A percentile compares a stretch with the other conserved stretches of the same genome.
Conservation (phyloP, 2,329 filamentous ascomycete genomes). For the Chaetomium globosum region DNA sequence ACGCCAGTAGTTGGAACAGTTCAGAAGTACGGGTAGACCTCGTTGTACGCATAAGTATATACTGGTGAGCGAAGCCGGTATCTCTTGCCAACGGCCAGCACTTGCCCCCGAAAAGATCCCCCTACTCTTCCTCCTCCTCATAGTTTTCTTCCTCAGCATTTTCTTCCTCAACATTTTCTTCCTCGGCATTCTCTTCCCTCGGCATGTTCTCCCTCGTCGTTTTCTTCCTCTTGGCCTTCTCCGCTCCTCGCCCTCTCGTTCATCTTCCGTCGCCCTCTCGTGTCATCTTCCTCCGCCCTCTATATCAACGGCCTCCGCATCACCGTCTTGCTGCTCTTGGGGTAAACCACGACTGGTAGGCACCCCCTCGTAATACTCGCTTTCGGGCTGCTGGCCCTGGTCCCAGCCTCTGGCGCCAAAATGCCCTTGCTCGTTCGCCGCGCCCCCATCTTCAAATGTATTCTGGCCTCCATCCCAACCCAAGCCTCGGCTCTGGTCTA, state of each 20-base stretch:
- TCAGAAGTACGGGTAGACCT: too few relatives aligned
- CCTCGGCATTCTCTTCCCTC: not conserved
- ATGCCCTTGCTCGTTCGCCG: not conserved
- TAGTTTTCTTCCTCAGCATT: not conserved
- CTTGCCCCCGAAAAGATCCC: not conserved
- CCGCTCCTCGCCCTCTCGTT: not conserved
- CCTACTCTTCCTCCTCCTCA: not conserved
- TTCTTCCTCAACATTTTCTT: not conserved
- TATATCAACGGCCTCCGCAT: not conserved
- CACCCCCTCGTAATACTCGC: not conserved
- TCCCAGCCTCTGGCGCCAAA: not conserved
- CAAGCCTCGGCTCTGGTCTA: not conserved
- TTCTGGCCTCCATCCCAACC: not conserved
- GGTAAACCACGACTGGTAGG: not conserved
- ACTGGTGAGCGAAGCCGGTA: not conserved
- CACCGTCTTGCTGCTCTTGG: not conserved
- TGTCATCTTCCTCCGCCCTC: not conserved
- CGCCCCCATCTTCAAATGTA: not conserved
- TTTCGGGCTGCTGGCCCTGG: not conserved
- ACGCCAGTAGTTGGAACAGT: too few relatives aligned
- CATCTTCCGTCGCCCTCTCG: not conserved
- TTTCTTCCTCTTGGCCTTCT: not conserved
- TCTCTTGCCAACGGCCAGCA: not conserved
- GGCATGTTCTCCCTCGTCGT: too few relatives aligned
- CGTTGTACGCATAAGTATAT: too few relatives aligned